A percentile compares a stretch with the other conserved stretches of the same genome.
phyloP scores from a whole-genome alignment of 2,329 filamentous ascomycete genomes.

The Dothiorella sarmentorum region DNA sequence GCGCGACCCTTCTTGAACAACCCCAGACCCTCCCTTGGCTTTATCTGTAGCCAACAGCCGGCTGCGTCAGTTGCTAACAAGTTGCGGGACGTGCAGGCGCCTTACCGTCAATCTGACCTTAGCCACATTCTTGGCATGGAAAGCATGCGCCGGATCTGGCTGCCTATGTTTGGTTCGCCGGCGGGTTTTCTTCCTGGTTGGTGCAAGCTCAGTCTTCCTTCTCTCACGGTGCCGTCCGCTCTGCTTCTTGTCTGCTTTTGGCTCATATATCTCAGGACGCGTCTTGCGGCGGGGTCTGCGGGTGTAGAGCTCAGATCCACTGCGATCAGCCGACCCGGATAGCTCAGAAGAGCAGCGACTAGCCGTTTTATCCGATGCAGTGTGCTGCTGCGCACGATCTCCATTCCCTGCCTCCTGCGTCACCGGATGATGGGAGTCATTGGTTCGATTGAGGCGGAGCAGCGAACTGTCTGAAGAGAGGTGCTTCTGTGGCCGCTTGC shows the following conservation, averaged over 20 bases:
- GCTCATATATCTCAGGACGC: slow-evolving; percentile 44
- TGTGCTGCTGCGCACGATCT: slow-evolving; percentile 10
- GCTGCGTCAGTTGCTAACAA: slow-evolving; percentile 16
- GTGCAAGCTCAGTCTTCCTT: slow-evolving; percentile 20
- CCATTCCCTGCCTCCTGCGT: slow-evolving; percentile 6
- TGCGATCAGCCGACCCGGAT: slow-evolving; percentile 17
- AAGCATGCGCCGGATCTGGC: slow-evolving; percentile 39
- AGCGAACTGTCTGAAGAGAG: slow-evolving; percentile 40
- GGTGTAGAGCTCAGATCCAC: slow-evolving; percentile 33
- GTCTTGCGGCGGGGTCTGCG: slow-evolving; percentile 47
- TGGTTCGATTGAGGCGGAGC: slow-evolving; percentile 24
- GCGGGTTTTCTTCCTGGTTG: slow-evolving; percentile 32
- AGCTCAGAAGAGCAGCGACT: slow-evolving; percentile 9
- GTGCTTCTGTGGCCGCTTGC: slow-evolving; percentile 26
- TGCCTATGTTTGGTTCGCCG: slow-evolving; percentile 36
- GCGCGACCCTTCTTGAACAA: slow-evolving; percentile 49
- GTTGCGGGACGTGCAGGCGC: slow-evolving; percentile 14
- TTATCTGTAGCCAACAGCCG: slow-evolving; percentile 40
- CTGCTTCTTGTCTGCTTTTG: slow-evolving; percentile 29
- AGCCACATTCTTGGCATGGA: slow-evolving; percentile 44
- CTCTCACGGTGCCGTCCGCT: slow-evolving; percentile 25
- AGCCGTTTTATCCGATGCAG: slow-evolving; percentile 15
- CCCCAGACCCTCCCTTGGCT: slow-evolving; percentile 40
- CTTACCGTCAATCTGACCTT: slow-evolving; percentile 47
- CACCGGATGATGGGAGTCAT: neutral